Conservation (phyloP, 2,329 filamentous ascomycete species). For the Stachybotrys elegans region DNA sequence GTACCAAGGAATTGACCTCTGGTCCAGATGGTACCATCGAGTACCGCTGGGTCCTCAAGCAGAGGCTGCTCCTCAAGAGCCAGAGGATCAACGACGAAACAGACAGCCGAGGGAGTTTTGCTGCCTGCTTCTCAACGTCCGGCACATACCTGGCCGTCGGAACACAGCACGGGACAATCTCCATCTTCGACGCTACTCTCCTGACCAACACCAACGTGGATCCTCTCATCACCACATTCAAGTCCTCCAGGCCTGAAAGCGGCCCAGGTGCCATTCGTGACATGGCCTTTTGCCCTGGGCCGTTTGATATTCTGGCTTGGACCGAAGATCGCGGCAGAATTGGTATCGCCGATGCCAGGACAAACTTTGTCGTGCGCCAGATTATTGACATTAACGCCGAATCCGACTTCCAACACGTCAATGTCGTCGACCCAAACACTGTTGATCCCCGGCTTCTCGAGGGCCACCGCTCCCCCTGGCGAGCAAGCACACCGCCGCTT, state of each 20-base stretch:
- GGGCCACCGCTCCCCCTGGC: constrained; percentile 38
- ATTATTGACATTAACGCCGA: constrained; percentile 59
- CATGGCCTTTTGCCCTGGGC: constrained; percentile 87
- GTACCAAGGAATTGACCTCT: constrained; percentile 24
- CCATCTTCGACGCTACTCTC: constrained; percentile 59
- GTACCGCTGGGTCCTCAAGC: constrained; percentile 47
- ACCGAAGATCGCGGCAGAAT: constrained; percentile 79
- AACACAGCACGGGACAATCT: constrained; percentile 76
- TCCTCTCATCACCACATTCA: constrained; percentile 69
- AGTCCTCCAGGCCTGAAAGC: constrained; percentile 68
- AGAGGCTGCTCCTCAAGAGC: constrained; percentile 52
- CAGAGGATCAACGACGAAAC: constrained; percentile 50
- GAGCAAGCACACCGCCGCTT: constrained; percentile 21
- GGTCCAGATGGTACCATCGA: constrained; percentile 16
- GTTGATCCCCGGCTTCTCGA: constrained; percentile 51
- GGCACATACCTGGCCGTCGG: constrained; percentile 69
- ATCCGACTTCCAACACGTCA: constrained; percentile 50
- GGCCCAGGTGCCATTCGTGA: constrained; percentile 76
- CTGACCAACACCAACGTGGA: constrained; percentile 42
- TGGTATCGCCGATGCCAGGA: constrained; percentile 68
- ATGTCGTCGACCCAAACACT: constrained; percentile 49
- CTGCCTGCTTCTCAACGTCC: constrained; percentile 69
- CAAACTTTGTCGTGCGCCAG: constrained; percentile 62
- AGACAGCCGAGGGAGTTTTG: constrained; percentile 65
- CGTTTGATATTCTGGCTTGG: constrained; percentile 89